Evolutionary conservation across 2,329 filamentous ascomycete species (phyloP).

Genomic region (Plenodomus biglobosus): DNA sequence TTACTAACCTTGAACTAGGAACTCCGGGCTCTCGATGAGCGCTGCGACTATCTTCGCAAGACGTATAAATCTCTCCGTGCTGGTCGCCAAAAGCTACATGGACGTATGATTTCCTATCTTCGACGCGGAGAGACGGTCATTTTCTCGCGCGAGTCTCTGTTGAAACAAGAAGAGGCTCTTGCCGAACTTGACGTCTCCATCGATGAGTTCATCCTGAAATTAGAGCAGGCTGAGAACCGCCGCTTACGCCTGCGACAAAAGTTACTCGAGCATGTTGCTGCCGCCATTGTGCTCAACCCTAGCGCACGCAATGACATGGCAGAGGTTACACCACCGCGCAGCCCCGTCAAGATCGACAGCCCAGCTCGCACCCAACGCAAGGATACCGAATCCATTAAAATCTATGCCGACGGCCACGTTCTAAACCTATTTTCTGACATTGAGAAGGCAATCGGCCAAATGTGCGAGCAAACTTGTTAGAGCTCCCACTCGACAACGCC

Average conservation of each 20-base stretch:
- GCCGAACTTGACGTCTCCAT: constrained; percentile 76
- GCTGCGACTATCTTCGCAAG: constrained; percentile 74
- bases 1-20: constrained; percentile 55
- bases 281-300: constrained; percentile 53
- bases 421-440: constrained; percentile 48
- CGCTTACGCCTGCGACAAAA: constrained; percentile 75
- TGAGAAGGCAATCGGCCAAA: constrained; percentile 46
- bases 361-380: constrained; percentile 37
- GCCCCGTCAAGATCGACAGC: constrained; percentile 43
- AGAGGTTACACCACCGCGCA: constrained; percentile 44
- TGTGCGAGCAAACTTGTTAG: constrained; percentile 47
- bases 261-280: constrained; percentile 78
- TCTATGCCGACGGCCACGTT: constrained; percentile 48
- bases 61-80: constrained; percentile 74
- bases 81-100: constrained; percentile 75
- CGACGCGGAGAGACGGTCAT: constrained; percentile 69
- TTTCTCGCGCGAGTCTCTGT: constrained; percentile 72
- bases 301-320: constrained; percentile 29
- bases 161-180: constrained; percentile 78
- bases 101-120: constrained; percentile 75
- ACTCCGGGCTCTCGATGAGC: constrained; percentile 73
- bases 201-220: constrained; percentile 76
- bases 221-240: constrained; percentile 79
- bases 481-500: constrained; percentile 9
- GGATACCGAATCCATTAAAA: constrained; percentile 48